A percentile compares a stretch with the other conserved stretches of the same genome.
These are phyloP conservation scores for Alternaria postmessia DNA, from an alignment of 2,329 filamentous ascomycete species.

Conservation along the genomic window DNA sequence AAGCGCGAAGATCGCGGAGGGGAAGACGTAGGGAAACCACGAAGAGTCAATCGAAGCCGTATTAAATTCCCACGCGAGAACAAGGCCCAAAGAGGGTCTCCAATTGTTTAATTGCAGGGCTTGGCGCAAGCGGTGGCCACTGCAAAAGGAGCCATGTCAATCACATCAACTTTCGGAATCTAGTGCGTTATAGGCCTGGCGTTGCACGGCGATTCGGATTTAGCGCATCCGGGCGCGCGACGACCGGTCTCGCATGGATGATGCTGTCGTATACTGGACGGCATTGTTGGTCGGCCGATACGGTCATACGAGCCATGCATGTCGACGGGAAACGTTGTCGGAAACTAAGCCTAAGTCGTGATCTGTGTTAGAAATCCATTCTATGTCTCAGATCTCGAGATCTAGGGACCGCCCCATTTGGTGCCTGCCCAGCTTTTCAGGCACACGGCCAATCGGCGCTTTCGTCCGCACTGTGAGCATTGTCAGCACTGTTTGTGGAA, in stretches of 20 bases:
- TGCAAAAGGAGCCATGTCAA: constrained; percentile 15
- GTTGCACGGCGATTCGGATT: constrained; percentile 14
- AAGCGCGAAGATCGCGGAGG: constrained; percentile 16
- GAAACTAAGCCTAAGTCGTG: constrained; percentile 4
- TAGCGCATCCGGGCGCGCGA: constrained; percentile 8
- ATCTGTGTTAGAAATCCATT: background rate
- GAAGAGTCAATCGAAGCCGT: constrained; percentile 13
- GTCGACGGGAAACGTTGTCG: background rate
- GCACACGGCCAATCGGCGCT: constrained; percentile 23
- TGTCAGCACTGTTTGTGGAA: background rate
- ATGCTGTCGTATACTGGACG: constrained; percentile 1
- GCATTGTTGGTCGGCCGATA: background rate
- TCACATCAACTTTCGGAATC: constrained; percentile 6
- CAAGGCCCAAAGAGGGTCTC: constrained; percentile 24
- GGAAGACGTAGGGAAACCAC: constrained; percentile 10
- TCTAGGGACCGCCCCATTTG: background rate
- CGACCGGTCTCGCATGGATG: constrained; percentile 1
- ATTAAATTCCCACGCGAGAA: constrained; percentile 14
- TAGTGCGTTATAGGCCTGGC: constrained; percentile 7
- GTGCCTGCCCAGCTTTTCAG: constrained; percentile 7
- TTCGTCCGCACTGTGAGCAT: background rate
- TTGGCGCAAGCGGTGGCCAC: constrained; percentile 23
- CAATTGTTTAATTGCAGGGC: constrained; percentile 23
- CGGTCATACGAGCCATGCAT: constrained; percentile 3
- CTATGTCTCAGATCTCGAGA: constrained; percentile 13